A percentile compares a stretch with the other conserved stretches of the same genome.
phyloP scores from a whole-genome alignment of 495 filamentous ascomycete genomes.

The Penicillium diatomitis region DNA sequence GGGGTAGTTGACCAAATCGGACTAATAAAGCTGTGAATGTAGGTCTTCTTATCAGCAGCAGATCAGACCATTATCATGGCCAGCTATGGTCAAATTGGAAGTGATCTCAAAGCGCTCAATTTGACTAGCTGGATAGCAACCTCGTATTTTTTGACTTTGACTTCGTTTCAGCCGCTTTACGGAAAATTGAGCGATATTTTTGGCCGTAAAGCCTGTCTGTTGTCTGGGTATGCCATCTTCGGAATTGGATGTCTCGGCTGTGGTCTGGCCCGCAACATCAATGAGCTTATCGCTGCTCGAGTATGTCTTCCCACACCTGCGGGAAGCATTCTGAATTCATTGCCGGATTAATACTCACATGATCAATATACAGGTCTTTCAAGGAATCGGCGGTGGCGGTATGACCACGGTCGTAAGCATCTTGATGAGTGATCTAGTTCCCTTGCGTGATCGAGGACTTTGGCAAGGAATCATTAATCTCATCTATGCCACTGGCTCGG shows the following conservation, averaged over 20 bases:
- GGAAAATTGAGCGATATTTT: constrained; percentile 77
- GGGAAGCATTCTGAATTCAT: not conserved
- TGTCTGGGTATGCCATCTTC: constrained; percentile 68
- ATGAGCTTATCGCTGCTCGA: constrained; percentile 58
- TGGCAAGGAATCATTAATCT: constrained; percentile 84
- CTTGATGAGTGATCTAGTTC: constrained; percentile 66
- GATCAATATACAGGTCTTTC: constrained; percentile 33
- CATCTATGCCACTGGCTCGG: constrained; percentile 62
- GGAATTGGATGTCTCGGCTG: constrained; percentile 65
- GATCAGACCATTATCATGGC: constrained; percentile 79
- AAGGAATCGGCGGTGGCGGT: constrained; percentile 75
- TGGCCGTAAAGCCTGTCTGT: constrained; percentile 64
- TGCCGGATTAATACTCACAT: not conserved
- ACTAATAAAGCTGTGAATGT: constrained; percentile 4
- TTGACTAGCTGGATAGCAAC: constrained; percentile 82
- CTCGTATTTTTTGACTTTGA: constrained; percentile 64
- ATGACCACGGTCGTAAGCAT: constrained; percentile 79
- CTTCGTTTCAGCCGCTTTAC: constrained; percentile 71
- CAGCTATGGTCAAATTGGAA: constrained; percentile 73
- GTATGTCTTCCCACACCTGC: constrained; percentile 19
- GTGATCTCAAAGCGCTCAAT: constrained; percentile 67
- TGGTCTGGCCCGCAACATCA: constrained; percentile 60
- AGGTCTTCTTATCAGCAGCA: constrained; percentile 63
- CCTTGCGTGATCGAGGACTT: constrained; percentile 64
- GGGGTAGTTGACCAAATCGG: not conserved